Evolutionary conservation across 768 basidiomycete species (phyloP).

Genomic region (Chlorophyllum brunneum): DNA sequence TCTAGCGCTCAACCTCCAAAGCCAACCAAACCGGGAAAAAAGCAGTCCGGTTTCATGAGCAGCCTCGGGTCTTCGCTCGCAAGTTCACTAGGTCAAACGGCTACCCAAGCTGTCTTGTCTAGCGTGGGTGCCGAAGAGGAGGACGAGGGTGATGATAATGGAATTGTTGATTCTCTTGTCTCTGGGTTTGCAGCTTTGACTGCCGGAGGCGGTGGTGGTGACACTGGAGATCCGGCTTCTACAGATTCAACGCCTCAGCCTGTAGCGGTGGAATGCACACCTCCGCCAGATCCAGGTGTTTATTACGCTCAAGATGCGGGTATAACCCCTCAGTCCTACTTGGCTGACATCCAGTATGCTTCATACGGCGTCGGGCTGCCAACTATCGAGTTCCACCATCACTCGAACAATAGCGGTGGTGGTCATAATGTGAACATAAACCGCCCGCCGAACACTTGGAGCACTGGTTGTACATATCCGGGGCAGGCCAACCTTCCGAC

Average conservation of each 20-base stretch:
- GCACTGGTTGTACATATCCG: neutral
- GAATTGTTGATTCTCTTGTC: neutral
- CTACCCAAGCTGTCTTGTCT: constrained; percentile 1
- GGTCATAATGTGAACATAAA: neutral
- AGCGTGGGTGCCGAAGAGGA: constrained; percentile 3
- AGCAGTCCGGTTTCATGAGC: neutral
- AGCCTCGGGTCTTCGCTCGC: neutral
- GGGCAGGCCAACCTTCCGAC: neutral
- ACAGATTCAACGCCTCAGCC: neutral
- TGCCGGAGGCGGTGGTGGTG: neutral
- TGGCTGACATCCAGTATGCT: neutral
- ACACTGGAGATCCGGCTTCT: neutral
- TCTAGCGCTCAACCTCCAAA: neutral
- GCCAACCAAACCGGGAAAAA: constrained; percentile 5
- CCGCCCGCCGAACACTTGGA: too few relatives aligned
- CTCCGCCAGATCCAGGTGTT: neutral
- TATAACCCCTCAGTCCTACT: neutral
- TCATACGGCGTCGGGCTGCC: neutral
- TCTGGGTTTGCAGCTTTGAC: neutral
- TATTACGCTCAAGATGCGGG: neutral
- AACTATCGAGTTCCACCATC: neutral
- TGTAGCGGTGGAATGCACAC: too few relatives aligned
- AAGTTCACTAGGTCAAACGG: neutral
- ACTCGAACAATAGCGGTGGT: neutral
- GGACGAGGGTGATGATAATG: neutral